Base-by-base conservation (phyloP, 495 filamentous ascomycete genomes). In the Penicillium argentinense region DNA sequence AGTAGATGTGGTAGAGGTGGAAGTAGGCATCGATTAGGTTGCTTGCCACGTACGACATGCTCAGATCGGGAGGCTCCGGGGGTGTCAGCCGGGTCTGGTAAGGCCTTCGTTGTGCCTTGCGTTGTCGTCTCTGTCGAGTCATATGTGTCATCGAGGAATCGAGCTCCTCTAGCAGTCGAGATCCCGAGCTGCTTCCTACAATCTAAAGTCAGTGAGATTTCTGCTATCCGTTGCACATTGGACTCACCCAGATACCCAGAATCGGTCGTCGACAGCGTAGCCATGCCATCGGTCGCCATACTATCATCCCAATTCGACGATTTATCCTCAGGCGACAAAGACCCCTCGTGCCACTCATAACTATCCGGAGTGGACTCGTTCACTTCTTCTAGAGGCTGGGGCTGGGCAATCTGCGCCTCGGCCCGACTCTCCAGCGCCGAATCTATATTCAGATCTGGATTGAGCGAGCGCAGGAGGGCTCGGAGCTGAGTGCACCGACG, bases 21-120 rank as follows among this genome's bases (percentile, higher is more conserved):
- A 63, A 63, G 29, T 63, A 63, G 9, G 56, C 60, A 43, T 63
- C 53, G 4, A 63, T 30, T 0, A 63, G 52, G 8, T 41, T 18
- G 8, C 45, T 39, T 5, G 17, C n/a, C 14, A 24, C 25, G 11
- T 39, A 24, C 3, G 24, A 22, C n/a, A 23, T 16, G 7, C 6
- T 42, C 1, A 63, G 22, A 22, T 32, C 28, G 9, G 39, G 24
- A 0, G 53, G 21, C 22, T 59, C 44, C 7, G 25, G 33, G 2
- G 30, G 13, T 16, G 42, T 25, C 4, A 22, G 11, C 9, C 25
- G 5, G 1, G 44, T 4, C 14, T 33, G 33, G 26, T 47, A 11
- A 14, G 14, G 3, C 16, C 13, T 39, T 30, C 25, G 16, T 9
- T 28, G 25, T 21, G 11, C 13, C 18, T 34, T n/a, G 40, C 25